These are phyloP conservation scores for Pichia paraexigua DNA, from an alignment of 805 yeast species.

Conservation along the genomic window DNA sequence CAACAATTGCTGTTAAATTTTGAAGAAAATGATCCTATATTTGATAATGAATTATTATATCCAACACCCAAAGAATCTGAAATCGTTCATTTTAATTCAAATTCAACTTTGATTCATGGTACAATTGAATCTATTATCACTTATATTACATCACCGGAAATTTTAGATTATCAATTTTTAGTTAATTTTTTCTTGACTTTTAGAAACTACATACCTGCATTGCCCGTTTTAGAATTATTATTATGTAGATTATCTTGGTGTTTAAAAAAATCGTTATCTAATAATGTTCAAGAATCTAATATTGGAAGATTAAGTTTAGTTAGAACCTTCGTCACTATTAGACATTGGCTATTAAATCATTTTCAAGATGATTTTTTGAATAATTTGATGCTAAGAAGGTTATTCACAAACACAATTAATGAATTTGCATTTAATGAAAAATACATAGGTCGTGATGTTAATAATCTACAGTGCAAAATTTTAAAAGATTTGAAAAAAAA, in stretches of 20 bases:
- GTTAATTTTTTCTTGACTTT: constrained; percentile 84
- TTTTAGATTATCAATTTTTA: constrained; percentile 67
- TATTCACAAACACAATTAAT: constrained; percentile 37
- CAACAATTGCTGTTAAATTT: constrained; percentile 23
- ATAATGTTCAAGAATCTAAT: constrained; percentile 25
- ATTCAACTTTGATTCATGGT: constrained; percentile 16
- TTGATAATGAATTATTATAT: constrained; percentile 25
- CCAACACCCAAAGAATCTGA: constrained; percentile 29
- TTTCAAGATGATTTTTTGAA: constrained; percentile 76
- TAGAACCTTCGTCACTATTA: constrained; percentile 75
- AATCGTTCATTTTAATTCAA: constrained; percentile 19
- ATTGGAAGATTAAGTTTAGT: constrained; percentile 62
- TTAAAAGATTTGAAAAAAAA: constrained; percentile 28
- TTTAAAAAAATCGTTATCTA: constrained; percentile 27
- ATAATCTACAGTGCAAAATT: constrained; percentile 21
- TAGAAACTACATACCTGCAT: constrained; percentile 57
- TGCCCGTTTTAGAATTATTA: constrained; percentile 51
- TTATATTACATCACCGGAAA: constrained; percentile 62
- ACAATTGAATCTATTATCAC: constrained; percentile 40
- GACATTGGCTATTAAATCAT: constrained; percentile 88
- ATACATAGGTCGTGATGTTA: constrained; percentile 10
- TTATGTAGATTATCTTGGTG: constrained; percentile 70
- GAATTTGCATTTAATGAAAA: constrained; percentile 25
- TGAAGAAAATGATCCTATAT: constrained; percentile 27
- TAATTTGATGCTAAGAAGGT: constrained; percentile 38